phyloP scores from a whole-genome alignment of 129 eudicot genomes.

The Centella asiatica region DNA sequence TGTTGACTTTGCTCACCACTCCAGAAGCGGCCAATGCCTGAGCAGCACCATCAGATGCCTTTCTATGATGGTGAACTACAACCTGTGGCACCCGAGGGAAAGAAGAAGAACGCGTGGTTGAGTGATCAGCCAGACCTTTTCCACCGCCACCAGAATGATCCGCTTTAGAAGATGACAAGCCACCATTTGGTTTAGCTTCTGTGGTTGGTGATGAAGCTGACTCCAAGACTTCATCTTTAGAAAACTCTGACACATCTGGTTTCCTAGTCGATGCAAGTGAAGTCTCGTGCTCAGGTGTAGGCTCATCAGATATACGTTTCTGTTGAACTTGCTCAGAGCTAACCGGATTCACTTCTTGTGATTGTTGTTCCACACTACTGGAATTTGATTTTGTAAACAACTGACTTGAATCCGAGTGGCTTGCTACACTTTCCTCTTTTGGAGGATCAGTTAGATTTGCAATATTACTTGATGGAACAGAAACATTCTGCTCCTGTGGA shows the following conservation, averaged over 20 bases:
- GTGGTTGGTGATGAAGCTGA: not conserved
- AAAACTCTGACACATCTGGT: slow-evolving; percentile 6
- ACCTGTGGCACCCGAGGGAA: not conserved
- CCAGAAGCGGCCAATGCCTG: not conserved
- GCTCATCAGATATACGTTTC: not conserved
- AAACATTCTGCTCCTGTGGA: not conserved
- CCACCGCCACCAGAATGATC: not conserved
- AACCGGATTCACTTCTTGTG: slow-evolving; percentile 16
- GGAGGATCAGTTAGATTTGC: slow-evolving; percentile 8
- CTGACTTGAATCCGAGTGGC: not conserved
- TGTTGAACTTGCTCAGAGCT: not conserved
- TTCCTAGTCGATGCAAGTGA: not conserved
- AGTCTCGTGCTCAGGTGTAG: not conserved
- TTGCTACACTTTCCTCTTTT: slow-evolving; percentile 19
- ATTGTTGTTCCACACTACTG: not conserved
- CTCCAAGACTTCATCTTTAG: slow-evolving; percentile 5
- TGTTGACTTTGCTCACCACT: slow-evolving; percentile 5
- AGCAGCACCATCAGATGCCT: not conserved
- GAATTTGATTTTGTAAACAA: not conserved
- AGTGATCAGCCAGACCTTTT: not conserved
- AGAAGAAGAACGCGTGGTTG: not conserved
- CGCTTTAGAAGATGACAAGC: not conserved
- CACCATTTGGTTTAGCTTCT: not conserved
- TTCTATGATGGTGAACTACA: not conserved
- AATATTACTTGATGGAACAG: not conserved